Evolutionary conservation across 352 stramenopile species (phyloP).

Genomic region (Phytophthora citrophthora): DNA sequence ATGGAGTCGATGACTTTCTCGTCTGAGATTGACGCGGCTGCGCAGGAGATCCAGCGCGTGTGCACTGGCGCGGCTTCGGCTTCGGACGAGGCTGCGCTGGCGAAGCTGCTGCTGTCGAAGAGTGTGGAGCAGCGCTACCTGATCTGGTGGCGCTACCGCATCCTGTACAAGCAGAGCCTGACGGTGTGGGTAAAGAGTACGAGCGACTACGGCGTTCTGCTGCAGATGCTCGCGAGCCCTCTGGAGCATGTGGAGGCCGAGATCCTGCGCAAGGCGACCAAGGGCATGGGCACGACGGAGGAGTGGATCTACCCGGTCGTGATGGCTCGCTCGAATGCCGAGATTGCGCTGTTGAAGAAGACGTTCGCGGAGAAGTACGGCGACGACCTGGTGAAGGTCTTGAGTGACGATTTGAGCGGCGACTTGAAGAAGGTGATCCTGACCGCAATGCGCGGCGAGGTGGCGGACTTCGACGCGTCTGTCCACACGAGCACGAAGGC

Average conservation of each 20-base stretch:
- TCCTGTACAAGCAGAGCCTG: slow-evolving; percentile 63
- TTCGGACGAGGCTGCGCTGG: slow-evolving; percentile 24
- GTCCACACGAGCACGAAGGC: slow-evolving; percentile 63
- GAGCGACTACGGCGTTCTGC: slow-evolving; percentile 57
- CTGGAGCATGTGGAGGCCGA: slow-evolving; percentile 64
- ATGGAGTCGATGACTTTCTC: slow-evolving; percentile 35
- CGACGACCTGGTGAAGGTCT: slow-evolving; percentile 52
- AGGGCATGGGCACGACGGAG: slow-evolving; percentile 58
- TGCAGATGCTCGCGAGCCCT: slow-evolving; percentile 49
- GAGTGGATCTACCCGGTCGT: slow-evolving; percentile 57
- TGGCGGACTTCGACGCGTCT: slow-evolving; percentile 46
- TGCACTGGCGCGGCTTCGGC: slow-evolving; percentile 12
- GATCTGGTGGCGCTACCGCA: slow-evolving; percentile 24
- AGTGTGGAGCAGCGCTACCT: slow-evolving; percentile 24
- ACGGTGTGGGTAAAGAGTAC: slow-evolving; percentile 58
- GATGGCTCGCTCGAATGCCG: slow-evolving; percentile 58
- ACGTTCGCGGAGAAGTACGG: slow-evolving; percentile 60
- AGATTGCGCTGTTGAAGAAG: slow-evolving; percentile 78
- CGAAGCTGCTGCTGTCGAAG: slow-evolving; percentile 18
- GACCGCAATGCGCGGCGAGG: slow-evolving; percentile 39
- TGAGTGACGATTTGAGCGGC: slow-evolving; percentile 54
- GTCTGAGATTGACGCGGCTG: slow-evolving; percentile 41
- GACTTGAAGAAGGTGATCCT: slow-evolving; percentile 70
- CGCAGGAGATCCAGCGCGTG: slow-evolving; percentile 48
- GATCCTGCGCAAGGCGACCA: slow-evolving; percentile 62